These are phyloP conservation scores for Sclerotinia borealis DNA, from an alignment of 2,329 filamentous ascomycete genomes.

Conservation along the genomic window DNA sequence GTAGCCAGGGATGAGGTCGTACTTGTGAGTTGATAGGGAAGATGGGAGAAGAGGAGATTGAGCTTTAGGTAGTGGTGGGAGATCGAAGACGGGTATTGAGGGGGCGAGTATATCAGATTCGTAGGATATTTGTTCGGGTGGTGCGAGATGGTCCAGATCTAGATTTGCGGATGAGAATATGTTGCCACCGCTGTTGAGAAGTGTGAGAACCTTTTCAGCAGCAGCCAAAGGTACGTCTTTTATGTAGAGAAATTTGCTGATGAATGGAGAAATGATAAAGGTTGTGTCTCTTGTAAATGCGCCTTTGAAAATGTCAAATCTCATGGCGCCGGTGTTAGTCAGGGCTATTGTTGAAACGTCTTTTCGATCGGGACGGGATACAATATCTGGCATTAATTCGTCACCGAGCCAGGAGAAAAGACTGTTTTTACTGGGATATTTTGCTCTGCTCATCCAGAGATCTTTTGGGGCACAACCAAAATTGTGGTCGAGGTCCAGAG, in stretches of 20 bases:
- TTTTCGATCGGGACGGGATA: constrained; percentile 51
- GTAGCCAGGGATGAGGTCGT: constrained; percentile 61
- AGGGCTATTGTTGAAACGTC: constrained; percentile 65
- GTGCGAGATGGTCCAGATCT: constrained; percentile 30
- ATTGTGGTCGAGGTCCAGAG: constrained; percentile 63
- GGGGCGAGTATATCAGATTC: constrained; percentile 18
- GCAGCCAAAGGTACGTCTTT: constrained; percentile 73
- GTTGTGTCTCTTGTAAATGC: constrained; percentile 83
- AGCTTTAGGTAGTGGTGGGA: not conserved
- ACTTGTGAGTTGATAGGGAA: constrained; percentile 28
- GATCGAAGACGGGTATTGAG: constrained; percentile 1
- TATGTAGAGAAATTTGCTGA: constrained; percentile 69
- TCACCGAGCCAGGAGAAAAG: constrained; percentile 77
- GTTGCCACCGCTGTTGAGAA: constrained; percentile 50
- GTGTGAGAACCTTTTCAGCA: constrained; percentile 60
- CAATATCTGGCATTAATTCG: constrained; percentile 63
- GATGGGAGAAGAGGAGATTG: constrained; percentile 20
- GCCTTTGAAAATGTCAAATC: constrained; percentile 94
- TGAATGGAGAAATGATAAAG: constrained; percentile 83
- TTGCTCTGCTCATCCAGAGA: constrained; percentile 74
- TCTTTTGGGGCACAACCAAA: constrained; percentile 80
- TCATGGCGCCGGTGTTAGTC: constrained; percentile 83
- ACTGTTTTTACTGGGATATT: constrained; percentile 67
- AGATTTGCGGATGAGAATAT: constrained; percentile 34
- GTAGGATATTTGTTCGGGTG: constrained; percentile 30